Conservation (phyloP, 371 early-diverging fungal species). For the Mortierella sp. region DNA sequence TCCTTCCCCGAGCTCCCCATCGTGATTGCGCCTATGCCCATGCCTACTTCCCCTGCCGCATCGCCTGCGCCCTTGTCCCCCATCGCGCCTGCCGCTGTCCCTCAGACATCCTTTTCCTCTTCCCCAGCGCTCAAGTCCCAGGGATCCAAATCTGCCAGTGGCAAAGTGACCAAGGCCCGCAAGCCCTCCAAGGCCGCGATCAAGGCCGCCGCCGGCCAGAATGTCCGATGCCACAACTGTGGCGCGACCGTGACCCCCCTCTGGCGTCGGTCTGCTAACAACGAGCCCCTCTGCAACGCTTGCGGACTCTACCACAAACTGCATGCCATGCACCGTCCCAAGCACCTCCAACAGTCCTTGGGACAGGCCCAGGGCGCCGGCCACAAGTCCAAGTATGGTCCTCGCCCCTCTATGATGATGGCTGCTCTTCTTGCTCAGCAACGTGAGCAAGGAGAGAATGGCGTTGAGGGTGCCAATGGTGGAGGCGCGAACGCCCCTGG, state of each 20-base stretch:
- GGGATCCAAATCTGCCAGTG: slow-evolving; percentile 39
- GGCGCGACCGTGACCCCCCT: slow-evolving; percentile 91
- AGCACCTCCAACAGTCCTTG: slow-evolving; percentile 50
- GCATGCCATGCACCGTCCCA: slow-evolving; percentile 81
- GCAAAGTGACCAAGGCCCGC: slow-evolving; percentile 41
- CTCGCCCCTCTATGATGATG: slow-evolving; percentile 15
- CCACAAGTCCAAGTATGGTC: slow-evolving; percentile 30
- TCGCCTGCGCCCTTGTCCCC: not conserved
- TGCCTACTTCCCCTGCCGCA: not conserved
- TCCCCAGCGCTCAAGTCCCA: slow-evolving; percentile 30
- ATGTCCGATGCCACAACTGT: slow-evolving; percentile 87
- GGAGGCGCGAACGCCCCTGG: slow-evolving; percentile 5
- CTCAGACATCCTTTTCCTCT: not conserved
- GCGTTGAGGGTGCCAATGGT: not conserved
- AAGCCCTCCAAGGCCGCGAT: slow-evolving; percentile 49
- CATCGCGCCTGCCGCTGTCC: not conserved
- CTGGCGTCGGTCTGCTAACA: slow-evolving; percentile 93
- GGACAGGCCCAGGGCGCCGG: slow-evolving; percentile 17
- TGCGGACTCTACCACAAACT: slow-evolving; percentile 96
- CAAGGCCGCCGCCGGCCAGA: slow-evolving; percentile 55
- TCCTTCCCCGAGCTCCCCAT: not conserved
- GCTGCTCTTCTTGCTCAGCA: not conserved
- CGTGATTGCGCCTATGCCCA: not conserved
- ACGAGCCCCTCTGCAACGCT: slow-evolving; percentile 94
- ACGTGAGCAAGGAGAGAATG: not conserved